Percentiles rank a stretch among this genome's conserved stretches.
Conservation (phyloP, 2,329 filamentous ascomycete species). For the Falciphora oryzae region DNA sequence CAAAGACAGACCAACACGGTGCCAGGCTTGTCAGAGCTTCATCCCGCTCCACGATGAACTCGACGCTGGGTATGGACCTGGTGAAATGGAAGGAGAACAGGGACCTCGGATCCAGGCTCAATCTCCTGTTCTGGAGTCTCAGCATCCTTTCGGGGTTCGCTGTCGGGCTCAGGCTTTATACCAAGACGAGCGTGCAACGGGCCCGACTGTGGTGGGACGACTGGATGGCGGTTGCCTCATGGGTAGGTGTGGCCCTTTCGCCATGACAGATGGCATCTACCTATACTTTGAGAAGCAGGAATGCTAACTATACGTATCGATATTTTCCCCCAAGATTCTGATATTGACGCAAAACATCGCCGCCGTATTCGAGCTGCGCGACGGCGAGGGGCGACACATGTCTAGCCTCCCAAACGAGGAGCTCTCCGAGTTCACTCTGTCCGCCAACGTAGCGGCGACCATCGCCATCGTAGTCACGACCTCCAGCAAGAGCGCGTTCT, state of each 20-base stretch:
- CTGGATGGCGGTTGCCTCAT: constrained; percentile 4
- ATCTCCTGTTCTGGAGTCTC: not conserved
- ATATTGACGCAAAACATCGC: not conserved
- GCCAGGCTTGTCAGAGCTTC: not conserved
- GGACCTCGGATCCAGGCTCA: constrained; percentile 4
- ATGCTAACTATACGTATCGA: not conserved
- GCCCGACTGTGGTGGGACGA: constrained; percentile 6
- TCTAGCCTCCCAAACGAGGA: not conserved
- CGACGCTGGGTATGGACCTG: not conserved
- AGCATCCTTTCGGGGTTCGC: not conserved
- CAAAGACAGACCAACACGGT: not conserved
- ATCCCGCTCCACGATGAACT: not conserved
- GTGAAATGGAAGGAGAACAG: not conserved
- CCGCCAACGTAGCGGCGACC: constrained; percentile 4
- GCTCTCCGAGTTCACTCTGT: not conserved
- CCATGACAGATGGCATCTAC: not conserved
- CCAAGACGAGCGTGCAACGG: not conserved
- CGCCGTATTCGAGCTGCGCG: not conserved
- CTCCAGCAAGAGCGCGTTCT: constrained; percentile 5
- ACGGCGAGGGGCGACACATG: not conserved
- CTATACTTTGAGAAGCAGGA: too few species aligned
- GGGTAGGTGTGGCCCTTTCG: not conserved
- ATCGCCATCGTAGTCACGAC: constrained; percentile 4
- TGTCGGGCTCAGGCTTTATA: constrained; percentile 1
- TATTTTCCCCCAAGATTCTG: not conserved